These are phyloP conservation scores for Vaccinium vitisidaea DNA, from an alignment of 148 eudicot genomes.

Conservation along the genomic window DNA sequence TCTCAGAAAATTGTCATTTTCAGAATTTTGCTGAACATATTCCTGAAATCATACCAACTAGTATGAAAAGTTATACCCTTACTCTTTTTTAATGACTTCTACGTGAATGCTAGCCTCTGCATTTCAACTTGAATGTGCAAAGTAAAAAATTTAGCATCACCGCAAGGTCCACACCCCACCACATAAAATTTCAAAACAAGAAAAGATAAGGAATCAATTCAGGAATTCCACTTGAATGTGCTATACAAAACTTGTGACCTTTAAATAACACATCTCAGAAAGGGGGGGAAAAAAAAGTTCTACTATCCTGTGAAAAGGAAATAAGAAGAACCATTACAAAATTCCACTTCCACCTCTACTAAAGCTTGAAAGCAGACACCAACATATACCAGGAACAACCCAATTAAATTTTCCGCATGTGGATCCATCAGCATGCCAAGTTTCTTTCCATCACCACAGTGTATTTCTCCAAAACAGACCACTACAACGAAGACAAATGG, in stretches of 20 bases:
- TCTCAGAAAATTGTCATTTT: neutral
- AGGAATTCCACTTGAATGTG: neutral
- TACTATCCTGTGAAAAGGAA: neutral
- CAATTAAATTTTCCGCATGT: neutral
- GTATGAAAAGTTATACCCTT: neutral
- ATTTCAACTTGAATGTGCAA: constrained; percentile 2
- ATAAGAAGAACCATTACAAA: neutral
- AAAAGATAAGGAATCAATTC: neutral
- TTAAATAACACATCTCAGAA: neutral
- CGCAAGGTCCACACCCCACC: no score
- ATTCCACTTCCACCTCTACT: neutral
- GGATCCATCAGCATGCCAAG: constrained; percentile 5
- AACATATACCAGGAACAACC: neutral
- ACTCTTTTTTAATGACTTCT: neutral
- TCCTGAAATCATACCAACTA: neutral
- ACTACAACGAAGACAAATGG: neutral
- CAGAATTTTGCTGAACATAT: neutral
- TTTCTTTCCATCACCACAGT: neutral
- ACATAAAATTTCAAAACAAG: neutral
- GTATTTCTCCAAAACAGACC: neutral
- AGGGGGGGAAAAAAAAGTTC: no score
- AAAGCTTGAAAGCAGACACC: constrained; percentile 7
- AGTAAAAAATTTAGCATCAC: neutral
- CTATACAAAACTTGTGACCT: neutral
- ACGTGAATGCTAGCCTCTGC: neutral